phyloP scores from a whole-genome alignment of 345 rosid species.

The Leavenworthia alabamica region DNA sequence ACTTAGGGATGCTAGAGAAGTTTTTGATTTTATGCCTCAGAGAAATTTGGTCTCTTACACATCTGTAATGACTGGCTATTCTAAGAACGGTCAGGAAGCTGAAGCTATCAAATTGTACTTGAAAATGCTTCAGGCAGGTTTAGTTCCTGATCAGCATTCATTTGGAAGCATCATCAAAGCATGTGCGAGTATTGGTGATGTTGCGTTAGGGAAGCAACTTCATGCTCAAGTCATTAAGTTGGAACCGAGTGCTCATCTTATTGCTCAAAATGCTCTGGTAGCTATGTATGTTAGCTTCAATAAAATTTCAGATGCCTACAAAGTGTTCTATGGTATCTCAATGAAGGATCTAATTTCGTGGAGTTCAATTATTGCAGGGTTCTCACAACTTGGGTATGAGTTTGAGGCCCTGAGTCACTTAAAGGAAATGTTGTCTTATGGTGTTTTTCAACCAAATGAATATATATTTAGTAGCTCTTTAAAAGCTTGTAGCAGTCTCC shows the following conservation, averaged over 20 bases:
- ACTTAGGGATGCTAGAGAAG: constrained; percentile 49
- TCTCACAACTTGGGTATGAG: constrained; percentile 50
- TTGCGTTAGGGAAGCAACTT: constrained; percentile 45
- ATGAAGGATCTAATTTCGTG: constrained; percentile 57
- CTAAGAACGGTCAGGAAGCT: constrained; percentile 46
- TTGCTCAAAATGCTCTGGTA: constrained; percentile 55
- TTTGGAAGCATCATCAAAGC: constrained; percentile 54
- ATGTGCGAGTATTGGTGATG: constrained; percentile 35
- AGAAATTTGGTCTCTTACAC: constrained; percentile 76
- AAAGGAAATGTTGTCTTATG: constrained; percentile 42
- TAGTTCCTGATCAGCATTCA: constrained; percentile 43
- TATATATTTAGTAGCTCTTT: constrained; percentile 50
- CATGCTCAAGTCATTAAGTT: constrained; percentile 50
- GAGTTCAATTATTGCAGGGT: constrained; percentile 52
- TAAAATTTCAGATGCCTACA: constrained; percentile 39
- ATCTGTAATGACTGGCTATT: constrained; percentile 70
- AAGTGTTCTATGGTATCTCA: constrained; percentile 37
- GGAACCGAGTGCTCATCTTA: constrained; percentile 33
- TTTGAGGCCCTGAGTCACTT: constrained; percentile 43
- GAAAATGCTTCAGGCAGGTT: constrained; percentile 39
- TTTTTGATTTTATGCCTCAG: constrained; percentile 63
- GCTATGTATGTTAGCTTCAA: constrained; percentile 51
- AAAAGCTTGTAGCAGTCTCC: constrained; percentile 50
- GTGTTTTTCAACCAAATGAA: constrained; percentile 44
- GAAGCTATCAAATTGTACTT: constrained; percentile 40